Evolutionary conservation across 768 basidiomycete species (phyloP), one percentile per base, ranked within the genome.

Genomic region (Lenzites betulinus): DNA sequence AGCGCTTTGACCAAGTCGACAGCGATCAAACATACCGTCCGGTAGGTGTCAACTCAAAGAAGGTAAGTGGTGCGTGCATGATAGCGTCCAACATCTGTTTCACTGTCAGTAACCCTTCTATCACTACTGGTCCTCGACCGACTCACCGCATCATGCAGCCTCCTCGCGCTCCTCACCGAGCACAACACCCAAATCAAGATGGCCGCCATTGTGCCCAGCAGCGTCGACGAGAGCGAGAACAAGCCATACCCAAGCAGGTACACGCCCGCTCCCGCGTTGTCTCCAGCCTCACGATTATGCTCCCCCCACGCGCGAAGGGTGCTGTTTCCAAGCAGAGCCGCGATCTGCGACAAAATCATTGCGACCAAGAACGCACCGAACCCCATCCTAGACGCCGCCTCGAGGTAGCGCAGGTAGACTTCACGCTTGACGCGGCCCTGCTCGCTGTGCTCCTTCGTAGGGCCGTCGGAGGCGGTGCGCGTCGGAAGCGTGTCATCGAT

Each of bases 1-100:
- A 51, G n/a, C 26, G 23, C 38, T 22, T 35, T 8, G 38, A 18
- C 47, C 18, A 26, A 7, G 22, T 9, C 9, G 35, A 58, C 16
- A 64, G 41, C 26, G 25, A 38, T 20, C 36, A 61, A n/a, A n/a
- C 79, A 51, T 65, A 89, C 90, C 89, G 83, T 64, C 93, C 93
- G 16, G 84, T 87, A 1, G 94, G 95, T 0, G 94, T 97, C 54
- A 81, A 74, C 72, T 97, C 95, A 70, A 97, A 98, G 78, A 93
- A 98, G 65, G 84, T 86, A 65, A 95, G 73, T 0, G 93, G 93
- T 0, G 92, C 89, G 25, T 82, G 83, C 79, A 98, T 85, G 35
- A 98, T 80, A 2, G 93, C 83, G 48, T 83, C 68, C 66, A 93
- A 74, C 90, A 93, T 92, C 89, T 92, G 61, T 18, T n/a, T 3